phyloP scores from a whole-genome alignment of 495 filamentous ascomycete species.

The Trichoderma asperelloides region DNA sequence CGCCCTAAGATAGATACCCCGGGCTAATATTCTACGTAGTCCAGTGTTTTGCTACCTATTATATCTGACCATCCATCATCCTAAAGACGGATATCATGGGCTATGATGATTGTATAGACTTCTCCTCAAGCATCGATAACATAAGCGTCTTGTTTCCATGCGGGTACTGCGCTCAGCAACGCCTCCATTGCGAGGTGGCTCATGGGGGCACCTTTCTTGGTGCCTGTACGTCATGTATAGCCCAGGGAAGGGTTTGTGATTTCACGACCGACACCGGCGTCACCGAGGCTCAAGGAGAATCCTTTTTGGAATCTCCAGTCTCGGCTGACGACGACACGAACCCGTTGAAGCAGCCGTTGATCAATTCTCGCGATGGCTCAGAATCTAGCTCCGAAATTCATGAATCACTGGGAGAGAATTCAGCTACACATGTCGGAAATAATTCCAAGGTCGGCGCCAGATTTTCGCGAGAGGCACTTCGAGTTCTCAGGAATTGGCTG shows the following conservation, averaged over 20 bases:
- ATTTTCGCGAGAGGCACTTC: conserved; percentile 63
- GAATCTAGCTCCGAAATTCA: background rate
- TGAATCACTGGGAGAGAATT: background rate
- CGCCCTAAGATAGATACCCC: background rate
- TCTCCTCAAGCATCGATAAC: background rate
- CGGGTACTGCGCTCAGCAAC: background rate
- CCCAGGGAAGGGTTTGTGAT: background rate
- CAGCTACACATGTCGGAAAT: background rate
- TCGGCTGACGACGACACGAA: background rate
- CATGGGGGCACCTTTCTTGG: background rate
- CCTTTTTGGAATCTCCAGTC: background rate
- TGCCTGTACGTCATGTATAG: background rate
- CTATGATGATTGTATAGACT: background rate
- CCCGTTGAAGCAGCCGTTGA: background rate
- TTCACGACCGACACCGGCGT: background rate
- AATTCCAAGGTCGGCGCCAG: conserved; percentile 43
- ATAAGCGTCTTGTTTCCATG: background rate
- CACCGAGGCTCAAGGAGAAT: background rate
- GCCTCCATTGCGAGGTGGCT: background rate
- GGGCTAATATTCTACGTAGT: background rate
- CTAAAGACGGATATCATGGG: background rate
- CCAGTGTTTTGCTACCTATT: background rate
- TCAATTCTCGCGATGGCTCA: background rate
- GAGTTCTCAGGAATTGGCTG: conserved; percentile 70
- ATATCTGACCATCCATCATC: background rate